Evolutionary conservation across 345 rosid genomes (phyloP).

Genomic region (Tarenaya hassleriana): DNA sequence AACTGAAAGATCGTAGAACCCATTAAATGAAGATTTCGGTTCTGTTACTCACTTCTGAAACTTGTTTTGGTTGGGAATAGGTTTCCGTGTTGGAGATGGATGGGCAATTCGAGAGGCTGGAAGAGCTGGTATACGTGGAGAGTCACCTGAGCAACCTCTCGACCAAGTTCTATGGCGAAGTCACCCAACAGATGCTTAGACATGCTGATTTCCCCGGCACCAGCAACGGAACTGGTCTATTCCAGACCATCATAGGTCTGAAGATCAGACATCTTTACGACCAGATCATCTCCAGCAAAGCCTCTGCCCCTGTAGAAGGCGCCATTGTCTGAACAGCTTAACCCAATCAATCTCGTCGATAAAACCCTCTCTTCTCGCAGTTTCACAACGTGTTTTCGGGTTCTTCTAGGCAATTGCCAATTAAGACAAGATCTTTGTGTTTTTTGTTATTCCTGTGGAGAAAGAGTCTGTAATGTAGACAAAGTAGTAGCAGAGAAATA

Average conservation of each 20-base stretch:
- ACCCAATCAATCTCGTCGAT: too few species aligned
- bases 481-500: too few species aligned
- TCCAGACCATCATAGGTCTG: slow-evolving; percentile 26
- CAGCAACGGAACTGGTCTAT: slow-evolving; percentile 41
- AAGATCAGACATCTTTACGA: slow-evolving; percentile 24
- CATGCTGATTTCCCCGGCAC: slow-evolving; percentile 95
- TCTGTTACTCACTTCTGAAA: not conserved
- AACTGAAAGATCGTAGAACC: too few species aligned
- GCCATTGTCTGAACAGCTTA: not conserved
- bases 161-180: slow-evolving; percentile 88
- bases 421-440: too few species aligned
- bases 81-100: slow-evolving; percentile 96
- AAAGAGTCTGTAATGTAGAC: too few species aligned
- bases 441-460: too few species aligned
- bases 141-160: slow-evolving; percentile 94
- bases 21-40: not conserved
- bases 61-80: slow-evolving; percentile 26
- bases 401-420: too few species aligned
- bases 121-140: slow-evolving; percentile 89
- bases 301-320: not conserved
- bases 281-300: not conserved
- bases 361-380: too few species aligned
- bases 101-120: slow-evolving; percentile 91
- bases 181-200: slow-evolving; percentile 93
- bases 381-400: too few species aligned